Conservation (phyloP, 345 rosid species). For the Atalantia buxifolia region DNA sequence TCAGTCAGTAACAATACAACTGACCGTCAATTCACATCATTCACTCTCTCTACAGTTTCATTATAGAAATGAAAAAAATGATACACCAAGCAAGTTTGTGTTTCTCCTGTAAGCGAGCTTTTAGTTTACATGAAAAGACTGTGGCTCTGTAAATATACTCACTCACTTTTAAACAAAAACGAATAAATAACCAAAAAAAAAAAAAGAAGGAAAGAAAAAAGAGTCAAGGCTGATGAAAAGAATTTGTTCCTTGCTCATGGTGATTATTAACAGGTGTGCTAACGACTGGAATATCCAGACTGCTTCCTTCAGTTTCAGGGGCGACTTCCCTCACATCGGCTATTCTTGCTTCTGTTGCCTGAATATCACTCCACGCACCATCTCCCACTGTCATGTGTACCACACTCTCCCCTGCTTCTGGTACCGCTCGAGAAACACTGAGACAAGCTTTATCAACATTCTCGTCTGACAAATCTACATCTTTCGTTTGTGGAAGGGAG, state of each 20-base stretch:
- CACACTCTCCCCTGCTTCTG: slow-evolving; percentile 48
- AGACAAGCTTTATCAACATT: slow-evolving; percentile 88
- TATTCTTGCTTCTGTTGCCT: slow-evolving; percentile 76
- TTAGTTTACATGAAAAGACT: not conserved
- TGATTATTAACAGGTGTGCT: slow-evolving; percentile 39
- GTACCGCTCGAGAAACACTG: slow-evolving; percentile 55
- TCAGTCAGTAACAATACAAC: not conserved
- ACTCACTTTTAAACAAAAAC: not conserved
- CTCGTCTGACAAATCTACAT: slow-evolving; percentile 64
- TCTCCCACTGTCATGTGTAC: slow-evolving; percentile 65
- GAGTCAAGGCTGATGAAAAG: slow-evolving; percentile 61
- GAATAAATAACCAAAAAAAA: not conserved
- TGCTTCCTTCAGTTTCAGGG: slow-evolving; percentile 57
- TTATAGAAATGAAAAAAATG: not conserved
- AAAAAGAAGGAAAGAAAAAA: not conserved
- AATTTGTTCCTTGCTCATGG: slow-evolving; percentile 38
- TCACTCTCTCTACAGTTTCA: not conserved
- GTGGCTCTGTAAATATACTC: not conserved
- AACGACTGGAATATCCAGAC: slow-evolving; percentile 76
- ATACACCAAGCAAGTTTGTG: not conserved
- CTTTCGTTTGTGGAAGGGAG: slow-evolving; percentile 55
- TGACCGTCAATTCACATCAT: not conserved
- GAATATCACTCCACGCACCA: slow-evolving; percentile 84
- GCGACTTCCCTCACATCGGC: slow-evolving; percentile 79
- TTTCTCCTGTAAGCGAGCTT: slow-evolving; percentile 1